phyloP scores from a whole-genome alignment of 2,329 filamentous ascomycete species.

The Pseudodiploospora longispora region DNA sequence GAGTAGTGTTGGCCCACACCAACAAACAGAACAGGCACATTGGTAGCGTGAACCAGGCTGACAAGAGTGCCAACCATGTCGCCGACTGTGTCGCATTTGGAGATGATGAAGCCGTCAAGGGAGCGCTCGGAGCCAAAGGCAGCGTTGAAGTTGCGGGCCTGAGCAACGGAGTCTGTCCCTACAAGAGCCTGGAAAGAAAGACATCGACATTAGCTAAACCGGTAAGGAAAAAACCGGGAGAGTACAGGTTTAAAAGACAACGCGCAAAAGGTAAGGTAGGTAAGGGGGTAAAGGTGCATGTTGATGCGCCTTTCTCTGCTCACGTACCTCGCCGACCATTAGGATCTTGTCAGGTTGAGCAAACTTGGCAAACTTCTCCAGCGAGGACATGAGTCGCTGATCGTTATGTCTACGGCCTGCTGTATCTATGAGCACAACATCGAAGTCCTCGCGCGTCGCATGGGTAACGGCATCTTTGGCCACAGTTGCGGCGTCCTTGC shows the following conservation, averaged over 20 bases:
- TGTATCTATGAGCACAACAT: constrained; percentile 95
- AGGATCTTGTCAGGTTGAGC: constrained; percentile 96
- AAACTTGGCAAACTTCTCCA: constrained; percentile 96
- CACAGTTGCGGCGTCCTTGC: constrained; percentile 92
- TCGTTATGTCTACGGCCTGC: constrained; percentile 94
- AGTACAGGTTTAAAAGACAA: constrained; percentile 4
- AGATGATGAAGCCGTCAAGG: constrained; percentile 95
- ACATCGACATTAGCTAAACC: too few species aligned
- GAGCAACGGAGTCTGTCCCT: constrained; percentile 88
- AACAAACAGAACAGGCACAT: constrained; percentile 90
- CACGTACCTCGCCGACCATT: constrained; percentile 65
- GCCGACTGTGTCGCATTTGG: constrained; percentile 98
- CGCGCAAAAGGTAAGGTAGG: neutral
- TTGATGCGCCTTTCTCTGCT: neutral
- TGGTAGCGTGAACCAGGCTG: constrained; percentile 94
- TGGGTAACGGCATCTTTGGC: constrained; percentile 87
- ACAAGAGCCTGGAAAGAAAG: constrained; percentile 59
- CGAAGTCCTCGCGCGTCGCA: constrained; percentile 66
- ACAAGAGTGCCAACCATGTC: constrained; percentile 96
- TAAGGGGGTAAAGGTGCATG: neutral
- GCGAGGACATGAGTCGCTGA: constrained; percentile 85
- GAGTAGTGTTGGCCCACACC: constrained; percentile 65
- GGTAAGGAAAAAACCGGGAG: neutral
- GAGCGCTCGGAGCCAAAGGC: constrained; percentile 75
- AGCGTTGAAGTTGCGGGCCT: constrained; percentile 92